A percentile compares a stretch with the other conserved stretches of the same genome.
These are phyloP conservation scores for Paralagenidium karlingii DNA, from an alignment of 352 stramenopile species.

Conservation along the genomic window DNA sequence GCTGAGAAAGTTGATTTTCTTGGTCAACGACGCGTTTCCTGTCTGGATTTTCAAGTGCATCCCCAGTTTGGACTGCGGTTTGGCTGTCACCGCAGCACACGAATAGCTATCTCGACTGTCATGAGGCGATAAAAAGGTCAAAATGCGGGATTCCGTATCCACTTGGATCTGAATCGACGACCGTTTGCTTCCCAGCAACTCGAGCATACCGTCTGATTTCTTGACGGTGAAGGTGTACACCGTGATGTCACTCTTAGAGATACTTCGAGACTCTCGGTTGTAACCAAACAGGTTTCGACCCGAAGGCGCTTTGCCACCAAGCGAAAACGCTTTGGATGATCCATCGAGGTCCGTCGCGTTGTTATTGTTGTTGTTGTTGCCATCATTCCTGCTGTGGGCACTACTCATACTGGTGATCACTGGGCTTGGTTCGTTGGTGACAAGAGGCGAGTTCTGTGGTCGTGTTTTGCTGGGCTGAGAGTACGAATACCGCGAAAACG, in stretches of 20 bases:
- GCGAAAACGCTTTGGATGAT: not conserved
- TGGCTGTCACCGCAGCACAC: constrained; percentile 63
- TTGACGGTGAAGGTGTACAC: constrained; percentile 80
- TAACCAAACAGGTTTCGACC: constrained; percentile 74
- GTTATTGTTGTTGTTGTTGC: not conserved
- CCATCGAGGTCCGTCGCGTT: not conserved
- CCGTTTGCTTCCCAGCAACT: constrained; percentile 72
- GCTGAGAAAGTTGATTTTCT: constrained; percentile 80
- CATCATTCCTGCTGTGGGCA: no score
- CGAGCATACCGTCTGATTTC: constrained; percentile 72
- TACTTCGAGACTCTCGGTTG: constrained; percentile 21
- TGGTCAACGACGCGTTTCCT: constrained; percentile 50
- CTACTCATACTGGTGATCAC: no score
- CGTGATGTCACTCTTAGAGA: no score
- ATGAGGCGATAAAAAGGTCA: constrained; percentile 70
- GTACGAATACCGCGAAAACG: no score
- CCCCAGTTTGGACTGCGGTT: constrained; percentile 52
- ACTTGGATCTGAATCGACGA: constrained; percentile 74
- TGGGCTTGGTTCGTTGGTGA: no score
- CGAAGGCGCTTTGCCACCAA: constrained; percentile 40
- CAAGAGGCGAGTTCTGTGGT: no score
- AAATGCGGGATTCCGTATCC: constrained; percentile 69
- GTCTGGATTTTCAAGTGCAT: constrained; percentile 84
- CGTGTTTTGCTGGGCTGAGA: no score
- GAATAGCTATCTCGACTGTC: constrained; percentile 70